These are phyloP conservation scores for Lobosporangium transversale DNA, from an alignment of 192 early-diverging fungal genomes.

Conservation along the genomic window DNA sequence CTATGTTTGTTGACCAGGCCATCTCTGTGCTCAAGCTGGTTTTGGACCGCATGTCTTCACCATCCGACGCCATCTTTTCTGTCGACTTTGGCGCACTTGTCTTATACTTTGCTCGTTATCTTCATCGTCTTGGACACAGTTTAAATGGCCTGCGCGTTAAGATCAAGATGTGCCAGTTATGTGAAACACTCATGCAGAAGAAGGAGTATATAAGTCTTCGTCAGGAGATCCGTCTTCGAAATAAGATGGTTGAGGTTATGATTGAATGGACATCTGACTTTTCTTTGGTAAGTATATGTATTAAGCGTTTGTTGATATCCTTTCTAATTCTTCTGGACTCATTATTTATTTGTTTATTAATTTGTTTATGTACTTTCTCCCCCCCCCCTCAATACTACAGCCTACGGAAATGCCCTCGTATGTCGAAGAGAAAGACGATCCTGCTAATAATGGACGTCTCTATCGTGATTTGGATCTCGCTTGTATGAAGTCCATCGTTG, in stretches of 20 bases:
- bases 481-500: conserved; percentile 79
- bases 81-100: conserved; percentile 80
- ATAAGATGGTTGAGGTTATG: conserved; percentile 75
- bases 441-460: conserved; percentile 66
- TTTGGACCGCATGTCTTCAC: conserved; percentile 74
- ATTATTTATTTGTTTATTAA: not conserved
- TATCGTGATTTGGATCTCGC: conserved; percentile 81
- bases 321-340: too few species aligned
- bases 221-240: conserved; percentile 78
- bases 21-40: conserved; percentile 79
- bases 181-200: conserved; percentile 77
- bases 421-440: conserved; percentile 43
- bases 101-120: conserved; percentile 72
- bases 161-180: conserved; percentile 79
- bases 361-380: conserved; percentile 3
- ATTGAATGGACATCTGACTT: conserved; percentile 84
- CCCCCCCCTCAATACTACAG: too few species aligned
- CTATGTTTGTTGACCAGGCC: conserved; percentile 79
- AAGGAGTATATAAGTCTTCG: conserved; percentile 77
- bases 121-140: conserved; percentile 69
- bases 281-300: conserved; percentile 55
- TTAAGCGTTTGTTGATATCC: not conserved
- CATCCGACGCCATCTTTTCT: conserved; percentile 63
- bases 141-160: conserved; percentile 73
- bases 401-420: conserved; percentile 49